A percentile compares a stretch with the other conserved stretches of the same genome.
phyloP scores from a whole-genome alignment of 2,329 filamentous ascomycete species.

The Calcarisporium arbuscula region DNA sequence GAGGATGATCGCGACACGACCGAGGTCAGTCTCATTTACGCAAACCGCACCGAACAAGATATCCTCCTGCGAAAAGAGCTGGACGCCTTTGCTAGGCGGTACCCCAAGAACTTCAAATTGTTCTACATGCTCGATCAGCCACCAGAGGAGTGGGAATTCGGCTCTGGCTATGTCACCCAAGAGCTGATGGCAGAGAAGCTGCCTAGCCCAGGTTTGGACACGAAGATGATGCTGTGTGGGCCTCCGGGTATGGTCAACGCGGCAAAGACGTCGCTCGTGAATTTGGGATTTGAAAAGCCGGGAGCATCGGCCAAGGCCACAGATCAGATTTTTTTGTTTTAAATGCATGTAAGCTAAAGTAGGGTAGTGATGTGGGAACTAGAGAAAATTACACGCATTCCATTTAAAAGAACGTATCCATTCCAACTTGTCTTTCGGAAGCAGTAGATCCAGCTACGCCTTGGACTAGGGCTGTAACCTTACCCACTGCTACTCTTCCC shows the following conservation, averaged over 20 bases:
- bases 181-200: slow-evolving; percentile 43
- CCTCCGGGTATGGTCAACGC: slow-evolving; percentile 55
- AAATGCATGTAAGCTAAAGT: too few relatives aligned
- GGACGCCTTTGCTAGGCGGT: slow-evolving; percentile 43
- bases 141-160: slow-evolving; percentile 38
- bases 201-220: slow-evolving; percentile 36
- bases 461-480: too few relatives aligned
- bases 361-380: too few relatives aligned
- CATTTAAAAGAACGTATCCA: too few relatives aligned
- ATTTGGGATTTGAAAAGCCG: slow-evolving; percentile 44
- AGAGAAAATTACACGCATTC: too few relatives aligned
- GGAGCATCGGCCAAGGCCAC: slow-evolving; percentile 42
- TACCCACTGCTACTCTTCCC: too few relatives aligned
- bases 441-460: too few relatives aligned
- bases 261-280: slow-evolving; percentile 42
- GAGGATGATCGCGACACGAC: slow-evolving; percentile 54
- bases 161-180: slow-evolving; percentile 43
- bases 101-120: slow-evolving; percentile 47
- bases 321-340: slow-evolving; percentile 51
- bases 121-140: slow-evolving; percentile 48
- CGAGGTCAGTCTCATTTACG: slow-evolving; percentile 50
- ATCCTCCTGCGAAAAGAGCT: slow-evolving; percentile 53
- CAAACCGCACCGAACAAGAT: slow-evolving; percentile 51
- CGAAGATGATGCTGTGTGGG: slow-evolving; percentile 53
- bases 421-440: too few relatives aligned